These are phyloP conservation scores for Zhuliangozyma parablackwelliae DNA, from an alignment of 1,139 yeast species.

Conservation along the genomic window DNA sequence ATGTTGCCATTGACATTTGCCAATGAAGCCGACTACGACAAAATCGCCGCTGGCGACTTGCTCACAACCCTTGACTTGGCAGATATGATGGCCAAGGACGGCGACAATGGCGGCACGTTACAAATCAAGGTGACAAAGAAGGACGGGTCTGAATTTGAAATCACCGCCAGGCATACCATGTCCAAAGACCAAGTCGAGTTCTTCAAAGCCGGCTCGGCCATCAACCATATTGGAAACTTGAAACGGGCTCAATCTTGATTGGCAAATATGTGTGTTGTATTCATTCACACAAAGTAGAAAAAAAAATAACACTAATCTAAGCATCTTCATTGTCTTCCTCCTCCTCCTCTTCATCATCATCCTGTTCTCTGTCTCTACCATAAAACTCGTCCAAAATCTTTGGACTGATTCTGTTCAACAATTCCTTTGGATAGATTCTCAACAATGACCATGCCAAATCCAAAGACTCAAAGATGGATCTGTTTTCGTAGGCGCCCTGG, in stretches of 20 bases:
- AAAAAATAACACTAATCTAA: constrained; percentile 16
- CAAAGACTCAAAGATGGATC: constrained; percentile 89
- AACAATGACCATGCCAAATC: constrained; percentile 98
- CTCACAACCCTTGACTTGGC: constrained; percentile 72
- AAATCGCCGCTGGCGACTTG: constrained; percentile 68
- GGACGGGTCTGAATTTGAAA: constrained; percentile 65
- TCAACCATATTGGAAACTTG: constrained; percentile 80
- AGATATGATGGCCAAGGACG: constrained; percentile 76
- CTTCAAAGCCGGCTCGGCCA: constrained; percentile 96
- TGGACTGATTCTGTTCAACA: constrained; percentile 97
- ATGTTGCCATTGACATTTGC: constrained; percentile 92
- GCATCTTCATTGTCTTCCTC: constrained; percentile 44
- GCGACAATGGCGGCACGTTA: constrained; percentile 81
- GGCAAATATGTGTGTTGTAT: neutral
- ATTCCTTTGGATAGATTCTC: constrained; percentile 97
- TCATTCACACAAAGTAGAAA: neutral
- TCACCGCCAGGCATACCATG: constrained; percentile 89
- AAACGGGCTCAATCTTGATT: constrained; percentile 24
- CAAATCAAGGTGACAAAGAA: constrained; percentile 69
- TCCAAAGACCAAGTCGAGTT: constrained; percentile 92
- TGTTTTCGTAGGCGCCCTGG: constrained; percentile 95
- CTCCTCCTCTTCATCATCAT: constrained; percentile 44
- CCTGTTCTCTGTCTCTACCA: constrained; percentile 73
- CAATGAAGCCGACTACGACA: constrained; percentile 83
- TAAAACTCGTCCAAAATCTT: constrained; percentile 93